Percentiles rank a stretch among this genome's conserved stretches.
Conservation (phyloP, 2,329 filamentous ascomycete species). For the Exophiala xenobiotica region DNA sequence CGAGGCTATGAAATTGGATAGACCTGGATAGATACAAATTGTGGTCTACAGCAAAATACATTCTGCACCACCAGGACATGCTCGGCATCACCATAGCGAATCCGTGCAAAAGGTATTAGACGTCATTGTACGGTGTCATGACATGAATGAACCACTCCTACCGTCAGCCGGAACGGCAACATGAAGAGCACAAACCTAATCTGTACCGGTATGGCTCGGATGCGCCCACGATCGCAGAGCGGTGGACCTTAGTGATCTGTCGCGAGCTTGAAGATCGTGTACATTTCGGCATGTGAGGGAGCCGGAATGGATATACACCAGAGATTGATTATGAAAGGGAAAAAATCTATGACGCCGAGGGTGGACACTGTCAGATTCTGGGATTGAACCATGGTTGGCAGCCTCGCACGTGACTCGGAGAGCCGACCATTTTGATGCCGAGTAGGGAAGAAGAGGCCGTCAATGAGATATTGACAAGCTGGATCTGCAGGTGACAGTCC, state of each 20-base stretch:
- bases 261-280: not conserved
- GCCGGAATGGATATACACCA: not conserved
- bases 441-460: not conserved
- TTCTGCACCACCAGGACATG: too few relatives aligned
- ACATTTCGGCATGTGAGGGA: not conserved
- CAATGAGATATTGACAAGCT: too few relatives aligned
- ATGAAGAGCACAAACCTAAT: not conserved
- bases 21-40: slow-evolving; percentile 1
- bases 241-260: not conserved
- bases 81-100: not conserved
- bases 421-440: not conserved
- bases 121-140: slow-evolving; percentile 2
- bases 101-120: not conserved
- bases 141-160: not conserved
- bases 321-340: not conserved
- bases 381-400: not conserved
- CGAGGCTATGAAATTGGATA: slow-evolving; percentile 4
- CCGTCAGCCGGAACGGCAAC: not conserved
- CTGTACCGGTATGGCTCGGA: not conserved
- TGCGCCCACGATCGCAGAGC: not conserved
- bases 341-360: slow-evolving; percentile 2
- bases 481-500: too few relatives aligned
- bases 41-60: too few relatives aligned
- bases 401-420: slow-evolving; percentile 2
- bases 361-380: not conserved